Percentiles rank a stretch among this genome's conserved stretches.
Conservation (phyloP, 108 stramenopile species). For the Craspedostauros australis region DNA sequence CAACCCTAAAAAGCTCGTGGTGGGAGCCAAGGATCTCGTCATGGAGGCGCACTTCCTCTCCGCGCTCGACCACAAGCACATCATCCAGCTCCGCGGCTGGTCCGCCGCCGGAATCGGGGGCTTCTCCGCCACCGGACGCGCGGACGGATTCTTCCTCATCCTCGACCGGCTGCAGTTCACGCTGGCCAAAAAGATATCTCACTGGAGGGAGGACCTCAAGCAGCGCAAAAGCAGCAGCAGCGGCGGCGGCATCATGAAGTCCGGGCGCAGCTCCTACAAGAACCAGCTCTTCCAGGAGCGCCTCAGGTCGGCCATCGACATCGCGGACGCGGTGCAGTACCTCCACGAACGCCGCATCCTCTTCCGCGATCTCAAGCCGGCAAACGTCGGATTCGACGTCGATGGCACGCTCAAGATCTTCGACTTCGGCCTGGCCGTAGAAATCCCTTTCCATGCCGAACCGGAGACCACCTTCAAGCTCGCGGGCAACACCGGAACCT, state of each 20-base stretch:
- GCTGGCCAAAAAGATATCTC: constrained; percentile 28
- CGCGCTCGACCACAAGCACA: constrained; percentile 46
- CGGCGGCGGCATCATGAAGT: constrained; percentile 12
- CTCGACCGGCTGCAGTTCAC: constrained; percentile 39
- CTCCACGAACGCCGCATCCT: constrained; percentile 39
- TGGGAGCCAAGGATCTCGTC: constrained; percentile 51
- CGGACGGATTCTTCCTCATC: constrained; percentile 49
- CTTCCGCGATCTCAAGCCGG: constrained; percentile 57
- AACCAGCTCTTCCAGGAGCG: constrained; percentile 21
- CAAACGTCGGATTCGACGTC: constrained; percentile 50
- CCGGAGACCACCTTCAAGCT: constrained; percentile 42
- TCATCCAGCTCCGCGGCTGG: constrained; percentile 64
- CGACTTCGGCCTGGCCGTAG: constrained; percentile 58
- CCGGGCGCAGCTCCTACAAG: constrained; percentile 12
- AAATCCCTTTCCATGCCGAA: constrained; percentile 34
- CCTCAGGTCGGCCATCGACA: constrained; percentile 37
- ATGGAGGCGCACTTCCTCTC: constrained; percentile 56
- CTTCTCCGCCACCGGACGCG: constrained; percentile 37
- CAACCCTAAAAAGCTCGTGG: constrained; percentile 49
- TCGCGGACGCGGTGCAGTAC: constrained; percentile 33
- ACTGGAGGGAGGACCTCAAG: constrained; percentile 41
- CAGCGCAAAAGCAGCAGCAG: too few relatives aligned
- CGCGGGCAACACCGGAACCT: constrained; percentile 52
- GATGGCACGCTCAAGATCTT: constrained; percentile 47
- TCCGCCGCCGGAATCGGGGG: constrained; percentile 60